These are phyloP conservation scores for Alternaria incomplexa DNA, from an alignment of 2,329 filamentous ascomycete genomes.

Conservation along the genomic window DNA sequence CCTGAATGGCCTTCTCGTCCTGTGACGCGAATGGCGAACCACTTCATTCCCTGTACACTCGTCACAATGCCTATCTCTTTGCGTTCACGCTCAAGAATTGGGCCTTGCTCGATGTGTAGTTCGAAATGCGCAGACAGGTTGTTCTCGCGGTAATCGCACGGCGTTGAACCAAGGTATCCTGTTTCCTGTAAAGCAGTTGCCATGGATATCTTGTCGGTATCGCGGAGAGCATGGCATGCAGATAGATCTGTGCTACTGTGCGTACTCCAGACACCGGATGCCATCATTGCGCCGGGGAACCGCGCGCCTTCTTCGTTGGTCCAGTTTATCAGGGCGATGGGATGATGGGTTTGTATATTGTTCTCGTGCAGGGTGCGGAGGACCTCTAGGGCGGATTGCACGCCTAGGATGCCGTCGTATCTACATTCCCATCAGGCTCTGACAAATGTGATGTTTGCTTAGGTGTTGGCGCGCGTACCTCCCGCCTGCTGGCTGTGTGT, in stretches of 20 bases:
- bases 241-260: constrained; percentile 55
- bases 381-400: constrained; percentile 63
- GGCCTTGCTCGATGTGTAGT: constrained; percentile 83
- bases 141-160: constrained; percentile 62
- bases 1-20: constrained; percentile 55
- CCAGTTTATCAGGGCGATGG: constrained; percentile 76
- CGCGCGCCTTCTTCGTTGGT: constrained; percentile 82
- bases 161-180: constrained; percentile 46
- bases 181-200: constrained; percentile 38
- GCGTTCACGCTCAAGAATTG: constrained; percentile 67
- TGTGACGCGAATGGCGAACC: constrained; percentile 56
- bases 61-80: constrained; percentile 71
- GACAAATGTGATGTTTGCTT: accelerated
- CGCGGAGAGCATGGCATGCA: constrained; percentile 33
- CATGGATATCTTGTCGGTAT: constrained; percentile 62
- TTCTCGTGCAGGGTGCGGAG: constrained; percentile 47
- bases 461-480: background rate
- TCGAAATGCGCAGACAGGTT: constrained; percentile 79
- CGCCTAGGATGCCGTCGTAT: constrained; percentile 78
- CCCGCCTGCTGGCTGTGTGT: constrained; percentile 55
- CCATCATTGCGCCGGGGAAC: constrained; percentile 75
- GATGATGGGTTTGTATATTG: constrained; percentile 56
- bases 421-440: constrained; percentile 35
- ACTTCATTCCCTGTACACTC: constrained; percentile 75
- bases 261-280: constrained; percentile 72